Percentiles rank a stretch among this genome's conserved stretches.
phyloP scores from a whole-genome alignment of 495 filamentous ascomycete genomes.

The Podospora pseudocomata region DNA sequence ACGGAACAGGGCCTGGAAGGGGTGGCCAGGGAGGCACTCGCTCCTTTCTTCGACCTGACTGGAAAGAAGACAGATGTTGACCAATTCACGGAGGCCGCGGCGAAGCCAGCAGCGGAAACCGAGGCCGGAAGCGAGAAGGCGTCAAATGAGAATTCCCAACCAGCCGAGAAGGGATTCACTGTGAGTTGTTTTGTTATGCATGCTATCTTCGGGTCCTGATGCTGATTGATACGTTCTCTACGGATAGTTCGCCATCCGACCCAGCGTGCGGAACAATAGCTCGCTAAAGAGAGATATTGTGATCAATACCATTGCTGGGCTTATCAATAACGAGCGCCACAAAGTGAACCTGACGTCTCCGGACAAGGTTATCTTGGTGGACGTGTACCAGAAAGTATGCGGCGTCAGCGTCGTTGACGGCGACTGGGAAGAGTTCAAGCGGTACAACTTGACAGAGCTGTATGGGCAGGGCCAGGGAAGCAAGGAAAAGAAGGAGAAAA shows the following conservation, averaged over 20 bases:
- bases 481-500: slow-evolving; percentile 4
- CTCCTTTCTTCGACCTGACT: slow-evolving; percentile 63
- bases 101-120: not conserved
- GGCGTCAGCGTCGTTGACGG: slow-evolving; percentile 49
- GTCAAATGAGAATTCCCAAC: not conserved
- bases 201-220: not conserved
- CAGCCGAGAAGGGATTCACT: slow-evolving; percentile 35
- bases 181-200: slow-evolving; percentile 7
- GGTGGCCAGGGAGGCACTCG: slow-evolving; percentile 66
- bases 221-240: not conserved
- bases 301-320: slow-evolving; percentile 70
- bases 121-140: slow-evolving; percentile 19
- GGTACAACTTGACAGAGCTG: slow-evolving; percentile 47
- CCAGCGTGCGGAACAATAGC: slow-evolving; percentile 73
- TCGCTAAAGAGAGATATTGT: slow-evolving; percentile 67
- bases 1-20: slow-evolving; percentile 70
- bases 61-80: slow-evolving; percentile 18
- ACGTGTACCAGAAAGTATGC: slow-evolving; percentile 63
- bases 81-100: not conserved
- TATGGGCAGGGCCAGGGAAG: slow-evolving; percentile 35
- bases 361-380: slow-evolving; percentile 81
- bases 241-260: slow-evolving; percentile 81
- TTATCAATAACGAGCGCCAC: slow-evolving; percentile 57
- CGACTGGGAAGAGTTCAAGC: slow-evolving; percentile 49
- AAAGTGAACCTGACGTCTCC: slow-evolving; percentile 78